Conservation (phyloP, 2,329 filamentous ascomycete species). For the Penicillium sp. region DNA sequence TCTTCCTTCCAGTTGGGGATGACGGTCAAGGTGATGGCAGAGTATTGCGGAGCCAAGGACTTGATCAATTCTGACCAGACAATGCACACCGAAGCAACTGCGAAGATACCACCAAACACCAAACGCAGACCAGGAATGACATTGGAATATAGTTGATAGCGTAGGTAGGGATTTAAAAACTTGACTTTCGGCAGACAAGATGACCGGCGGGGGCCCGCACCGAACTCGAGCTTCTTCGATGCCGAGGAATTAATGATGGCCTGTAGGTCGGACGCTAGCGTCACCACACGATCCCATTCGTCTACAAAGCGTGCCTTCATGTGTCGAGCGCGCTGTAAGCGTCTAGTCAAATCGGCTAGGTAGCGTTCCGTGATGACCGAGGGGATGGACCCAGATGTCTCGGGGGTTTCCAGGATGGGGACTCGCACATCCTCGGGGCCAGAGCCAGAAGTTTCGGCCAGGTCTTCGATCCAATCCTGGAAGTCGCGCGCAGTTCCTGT, state of each 20-base stretch:
- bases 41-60: conserved; percentile 74
- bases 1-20: conserved; percentile 71
- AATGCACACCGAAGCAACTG: conserved; percentile 76
- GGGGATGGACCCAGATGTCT: conserved; percentile 57
- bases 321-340: conserved; percentile 79
- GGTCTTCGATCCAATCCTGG: conserved; percentile 93
- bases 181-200: conserved; percentile 59
- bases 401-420: conserved; percentile 40
- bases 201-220: conserved; percentile 59
- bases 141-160: conserved; percentile 76
- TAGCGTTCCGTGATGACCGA: conserved; percentile 91
- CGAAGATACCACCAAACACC: conserved; percentile 67
- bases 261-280: conserved; percentile 74
- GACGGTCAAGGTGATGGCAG: conserved; percentile 64
- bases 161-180: conserved; percentile 76
- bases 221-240: conserved; percentile 80
- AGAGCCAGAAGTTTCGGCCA: conserved; percentile 69
- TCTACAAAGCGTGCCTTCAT: conserved; percentile 79
- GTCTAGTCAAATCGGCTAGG: conserved; percentile 83
- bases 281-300: conserved; percentile 81
- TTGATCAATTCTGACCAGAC: conserved; percentile 95
- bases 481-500: conserved; percentile 74
- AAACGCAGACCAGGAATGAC: conserved; percentile 71
- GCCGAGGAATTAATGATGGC: conserved; percentile 80
- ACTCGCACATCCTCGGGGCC: conserved; percentile 65